Evolutionary conservation across 2,329 filamentous ascomycete genomes (phyloP), one percentile per base, ranked within the genome.

Genomic region (Claviceps spartinae): DNA sequence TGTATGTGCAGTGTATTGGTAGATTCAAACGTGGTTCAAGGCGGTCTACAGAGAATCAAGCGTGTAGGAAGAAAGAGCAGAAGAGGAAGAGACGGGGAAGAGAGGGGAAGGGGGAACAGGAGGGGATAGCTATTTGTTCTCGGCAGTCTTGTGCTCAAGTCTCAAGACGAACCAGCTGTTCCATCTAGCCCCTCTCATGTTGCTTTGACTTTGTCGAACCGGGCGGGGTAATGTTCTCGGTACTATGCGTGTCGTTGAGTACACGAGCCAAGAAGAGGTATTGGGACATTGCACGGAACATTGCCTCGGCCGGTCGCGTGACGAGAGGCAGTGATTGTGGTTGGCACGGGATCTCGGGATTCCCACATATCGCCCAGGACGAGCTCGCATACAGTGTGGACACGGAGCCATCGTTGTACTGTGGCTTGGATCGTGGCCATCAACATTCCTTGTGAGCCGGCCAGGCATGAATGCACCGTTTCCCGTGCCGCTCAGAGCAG

Each of bases 141-240:
- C 64, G 57, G 56, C 54, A 49, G 56, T 52, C 53, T 55, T 52
- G 56, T 51, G 54, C 50, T 56, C 46, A 43, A 42, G 37, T n/a
- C n/a, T n/a, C n/a, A n/a, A n/a, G n/a, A 22, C 36, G 44, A 38
- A 36, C 37, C 52, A 46, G 55, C 24, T 49, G 41, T 24, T 46
- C 14, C 52, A 34, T 34, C 11, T 36, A 48, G 47, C 61, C 59
- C 54, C 60, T 55, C 56, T 18, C 30, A 34, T 34, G 30, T 56
- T 60, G 59, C 61, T 63, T 62, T 66, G 30, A 9, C 30, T 65
- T 68, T 64, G 66, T 68, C 67, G 69, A 66, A 68, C 63, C 65
- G 68, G 68, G 68, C 69, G 69, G 69, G 69, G 69, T 71, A 71
- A 65, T 34, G 58, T 58, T 56, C 53, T 71, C 70, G 65, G 58